A percentile compares a stretch with the other conserved stretches of the same genome.
Evolutionary conservation across 164 flowering plant genomes (phyloP).

Genomic region (Stephania japonica): DNA sequence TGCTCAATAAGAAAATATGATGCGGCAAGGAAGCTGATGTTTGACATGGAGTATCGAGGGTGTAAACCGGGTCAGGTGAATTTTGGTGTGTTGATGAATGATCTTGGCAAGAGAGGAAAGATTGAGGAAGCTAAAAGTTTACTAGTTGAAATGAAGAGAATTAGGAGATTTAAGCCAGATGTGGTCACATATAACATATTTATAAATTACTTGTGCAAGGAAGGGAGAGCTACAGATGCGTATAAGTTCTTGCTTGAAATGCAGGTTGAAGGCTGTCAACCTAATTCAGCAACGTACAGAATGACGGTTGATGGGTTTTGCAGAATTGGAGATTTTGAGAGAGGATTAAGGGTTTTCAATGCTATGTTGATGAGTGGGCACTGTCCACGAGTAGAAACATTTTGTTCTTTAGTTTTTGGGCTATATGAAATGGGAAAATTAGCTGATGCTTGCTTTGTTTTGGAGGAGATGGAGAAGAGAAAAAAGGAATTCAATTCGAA

Average conservation of each 20-base stretch:
- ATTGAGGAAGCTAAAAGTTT: constrained; percentile 60
- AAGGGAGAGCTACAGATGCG: constrained; percentile 51
- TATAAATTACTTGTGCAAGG: constrained; percentile 56
- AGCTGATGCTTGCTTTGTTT: constrained; percentile 56
- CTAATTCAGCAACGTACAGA: constrained; percentile 70
- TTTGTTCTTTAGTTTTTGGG: constrained; percentile 48
- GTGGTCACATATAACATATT: constrained; percentile 66
- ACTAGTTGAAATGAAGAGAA: constrained; percentile 69
- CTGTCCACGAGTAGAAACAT: constrained; percentile 52
- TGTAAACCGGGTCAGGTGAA: constrained; percentile 56
- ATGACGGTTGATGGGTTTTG: constrained; percentile 89
- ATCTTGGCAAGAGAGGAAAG: constrained; percentile 63
- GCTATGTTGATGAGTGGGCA: constrained; percentile 59
- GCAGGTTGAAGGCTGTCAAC: constrained; percentile 68
- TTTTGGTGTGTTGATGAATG: constrained; percentile 75
- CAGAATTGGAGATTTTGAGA: constrained; percentile 47
- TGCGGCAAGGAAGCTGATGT: constrained; percentile 82
- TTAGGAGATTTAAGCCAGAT: constrained; percentile 64
- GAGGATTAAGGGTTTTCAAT: constrained; percentile 52
- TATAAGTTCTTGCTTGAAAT: constrained; percentile 66
- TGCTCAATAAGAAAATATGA: constrained; percentile 45
- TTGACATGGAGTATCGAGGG: constrained; percentile 88
- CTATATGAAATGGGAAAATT: constrained; percentile 42
- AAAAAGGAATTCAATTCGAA: constrained; percentile 33
- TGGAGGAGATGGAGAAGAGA: constrained; percentile 82